Evolutionary conservation across 2,329 filamentous ascomycete species (phyloP).

Genomic region (Sporothrix phasma): DNA sequence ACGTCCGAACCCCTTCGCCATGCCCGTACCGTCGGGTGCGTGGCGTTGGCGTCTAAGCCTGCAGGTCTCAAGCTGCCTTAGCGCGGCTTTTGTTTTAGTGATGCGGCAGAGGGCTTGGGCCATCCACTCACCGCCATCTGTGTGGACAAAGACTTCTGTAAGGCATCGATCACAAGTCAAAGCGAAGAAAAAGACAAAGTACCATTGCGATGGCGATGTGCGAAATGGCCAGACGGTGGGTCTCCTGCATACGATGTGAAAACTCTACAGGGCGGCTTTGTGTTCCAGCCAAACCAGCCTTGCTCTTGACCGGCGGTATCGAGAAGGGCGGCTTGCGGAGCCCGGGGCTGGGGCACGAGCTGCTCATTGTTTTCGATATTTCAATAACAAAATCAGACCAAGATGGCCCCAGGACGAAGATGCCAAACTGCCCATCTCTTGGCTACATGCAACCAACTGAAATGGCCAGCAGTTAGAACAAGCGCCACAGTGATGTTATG

Average conservation of each 20-base stretch:
- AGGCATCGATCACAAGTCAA: too few species aligned
- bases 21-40: conserved; percentile 7
- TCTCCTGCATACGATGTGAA: background rate
- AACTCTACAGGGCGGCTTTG: background rate
- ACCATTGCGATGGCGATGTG: background rate
- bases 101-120: background rate
- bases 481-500: too few species aligned
- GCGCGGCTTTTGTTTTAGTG: background rate
- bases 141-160: background rate
- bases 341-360: too few species aligned
- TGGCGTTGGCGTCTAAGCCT: conserved; percentile 7
- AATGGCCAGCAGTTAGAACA: too few species aligned
- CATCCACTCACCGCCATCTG: conserved; percentile 8
- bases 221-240: background rate
- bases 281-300: background rate
- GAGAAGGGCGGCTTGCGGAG: too few species aligned
- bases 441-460: too few species aligned
- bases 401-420: too few species aligned
- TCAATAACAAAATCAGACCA: too few species aligned
- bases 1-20: background rate
- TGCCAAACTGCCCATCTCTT: too few species aligned
- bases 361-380: too few species aligned
- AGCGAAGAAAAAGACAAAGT: too few species aligned
- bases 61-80: conserved; percentile 7
- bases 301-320: too few species aligned